Base-by-base conservation (phyloP, 2,329 filamentous ascomycete species). In the Colletotrichum lupini region DNA sequence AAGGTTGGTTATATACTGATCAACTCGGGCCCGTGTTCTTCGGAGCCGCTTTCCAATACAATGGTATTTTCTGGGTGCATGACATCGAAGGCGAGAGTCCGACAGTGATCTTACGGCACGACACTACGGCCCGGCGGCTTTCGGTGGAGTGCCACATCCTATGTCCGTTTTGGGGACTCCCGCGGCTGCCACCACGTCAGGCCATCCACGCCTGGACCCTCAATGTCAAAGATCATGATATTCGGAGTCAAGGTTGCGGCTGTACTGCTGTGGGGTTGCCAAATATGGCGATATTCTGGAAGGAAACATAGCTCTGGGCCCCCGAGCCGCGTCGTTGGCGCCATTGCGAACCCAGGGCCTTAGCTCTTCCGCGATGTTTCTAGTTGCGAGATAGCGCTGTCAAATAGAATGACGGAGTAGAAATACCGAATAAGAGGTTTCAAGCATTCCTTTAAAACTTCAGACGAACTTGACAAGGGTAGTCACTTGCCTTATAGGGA, bases 391-490 rank as follows among this genome's bases (percentile, higher is more conserved):
- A 24, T 12, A 12, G 3, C 16, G n/a, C 46, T 55, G 32, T 24
- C 24, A 56, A 35, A n/a, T 42, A 4, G 28, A 19, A 42, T 19
- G 7, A 8, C 8, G 61, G 26, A 26, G n/a, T 35, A 5, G 19
- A 28, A 26, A 1, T 49, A 6, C 46, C 56, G 63, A 67, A 67
- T 28, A 56, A 67, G 26, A 61, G 8, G 62, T 71, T 71, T 71
- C 63, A 67, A 63, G 19, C 24, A 26, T 11, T n/a, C n/a, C 32
- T 61, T 19, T 7, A 12, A 30, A 16, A 59, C 37, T 60, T 67
- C 62, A 42, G 68, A 71, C 63, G 68, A 71, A 71, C 68, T 28
- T 22, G 26, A 16, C 32, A 46, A 28, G 30, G 57, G 9, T 32
- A 5, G n/a, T 52, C 26, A 35, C n/a, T 57, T 32, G 9, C 49